Evolutionary conservation across 768 basidiomycete species (phyloP).

Genomic region (Termitomyces sp.): DNA sequence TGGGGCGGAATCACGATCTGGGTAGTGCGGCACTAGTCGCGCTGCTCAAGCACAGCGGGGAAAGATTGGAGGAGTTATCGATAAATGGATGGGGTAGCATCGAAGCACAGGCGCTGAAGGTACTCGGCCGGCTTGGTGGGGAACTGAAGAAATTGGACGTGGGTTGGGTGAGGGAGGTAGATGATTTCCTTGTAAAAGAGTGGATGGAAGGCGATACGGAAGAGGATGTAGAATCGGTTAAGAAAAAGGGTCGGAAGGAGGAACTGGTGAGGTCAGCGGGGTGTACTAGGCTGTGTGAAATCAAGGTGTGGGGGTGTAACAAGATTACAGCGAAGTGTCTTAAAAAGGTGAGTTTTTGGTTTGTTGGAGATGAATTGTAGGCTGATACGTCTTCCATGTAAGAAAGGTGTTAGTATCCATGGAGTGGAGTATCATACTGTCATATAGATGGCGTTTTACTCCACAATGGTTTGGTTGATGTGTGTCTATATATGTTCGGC

Average conservation of each 20-base stretch:
- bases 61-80: constrained; percentile 50
- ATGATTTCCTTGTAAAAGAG: constrained; percentile 77
- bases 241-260: constrained; percentile 19
- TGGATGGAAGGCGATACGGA: constrained; percentile 42
- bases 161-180: constrained; percentile 79
- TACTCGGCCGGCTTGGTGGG: constrained; percentile 26
- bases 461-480: not conserved
- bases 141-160: constrained; percentile 63
- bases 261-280: constrained; percentile 18
- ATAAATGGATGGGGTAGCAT: constrained; percentile 77
- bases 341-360: constrained; percentile 27
- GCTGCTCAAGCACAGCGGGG: constrained; percentile 65
- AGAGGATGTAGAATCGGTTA: not conserved
- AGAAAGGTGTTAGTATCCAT: constrained; percentile 25
- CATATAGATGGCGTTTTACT: not conserved
- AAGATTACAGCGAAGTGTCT: constrained; percentile 36
- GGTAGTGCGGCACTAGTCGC: constrained; percentile 50
- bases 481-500: not conserved
- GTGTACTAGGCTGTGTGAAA: constrained; percentile 34
- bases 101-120: constrained; percentile 36
- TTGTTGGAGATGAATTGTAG: not conserved
- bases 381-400: constrained; percentile 9
- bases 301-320: constrained; percentile 56
- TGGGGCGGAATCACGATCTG: constrained; percentile 59
- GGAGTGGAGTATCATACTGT: constrained; percentile 26